A percentile compares a stretch with the other conserved stretches of the same genome.
phyloP scores from a whole-genome alignment of 495 filamentous ascomycete species.

The Trichoderma asperelloides region DNA sequence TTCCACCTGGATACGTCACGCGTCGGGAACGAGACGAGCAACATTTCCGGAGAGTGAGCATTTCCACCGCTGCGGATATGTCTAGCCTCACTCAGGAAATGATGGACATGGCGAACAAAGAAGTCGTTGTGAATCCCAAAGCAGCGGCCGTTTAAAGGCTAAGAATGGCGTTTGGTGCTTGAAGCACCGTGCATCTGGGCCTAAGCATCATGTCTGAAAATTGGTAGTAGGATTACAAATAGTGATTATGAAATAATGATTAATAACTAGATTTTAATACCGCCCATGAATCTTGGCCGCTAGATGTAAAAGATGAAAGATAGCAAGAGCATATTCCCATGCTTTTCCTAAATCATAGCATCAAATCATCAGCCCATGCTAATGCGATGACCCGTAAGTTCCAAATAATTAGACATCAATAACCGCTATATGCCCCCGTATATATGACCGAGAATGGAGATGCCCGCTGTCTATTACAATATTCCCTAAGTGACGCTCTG shows the following conservation, averaged over 20 bases:
- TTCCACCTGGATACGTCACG: slow-evolving; percentile 34
- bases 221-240: not conserved
- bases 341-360: not conserved
- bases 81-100: not conserved
- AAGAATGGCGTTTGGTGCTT: not conserved
- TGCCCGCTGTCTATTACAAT: slow-evolving; percentile 3
- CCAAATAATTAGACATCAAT: not conserved
- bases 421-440: not conserved
- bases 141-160: not conserved
- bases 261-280: not conserved
- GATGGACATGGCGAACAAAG: not conserved
- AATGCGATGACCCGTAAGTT: not conserved
- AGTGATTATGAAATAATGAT: not conserved
- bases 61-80: not conserved
- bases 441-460: not conserved
- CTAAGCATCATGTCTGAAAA: not conserved
- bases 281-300: not conserved
- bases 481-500: not conserved
- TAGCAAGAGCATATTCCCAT: not conserved
- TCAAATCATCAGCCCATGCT: not conserved
- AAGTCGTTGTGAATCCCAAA: not conserved
- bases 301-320: not conserved
- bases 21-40: slow-evolving; percentile 20
- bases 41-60: slow-evolving; percentile 10
- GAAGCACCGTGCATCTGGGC: not conserved